Evolutionary conservation across 1,139 yeast genomes (phyloP).

Genomic region (Zygosaccharomyces sapae): DNA sequence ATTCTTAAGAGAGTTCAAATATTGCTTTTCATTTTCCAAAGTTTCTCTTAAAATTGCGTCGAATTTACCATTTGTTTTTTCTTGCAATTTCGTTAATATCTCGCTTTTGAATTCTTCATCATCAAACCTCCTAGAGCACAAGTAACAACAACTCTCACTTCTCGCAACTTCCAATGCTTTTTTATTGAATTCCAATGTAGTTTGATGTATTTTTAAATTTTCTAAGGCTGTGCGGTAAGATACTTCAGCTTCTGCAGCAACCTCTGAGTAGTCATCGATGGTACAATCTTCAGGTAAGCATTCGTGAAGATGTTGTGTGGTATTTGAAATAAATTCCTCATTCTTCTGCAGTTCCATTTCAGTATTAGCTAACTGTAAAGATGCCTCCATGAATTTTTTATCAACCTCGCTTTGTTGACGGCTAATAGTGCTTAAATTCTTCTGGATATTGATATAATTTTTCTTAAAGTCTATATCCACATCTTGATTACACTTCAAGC

Average conservation of each 20-base stretch:
- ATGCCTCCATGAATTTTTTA: slow-evolving; percentile 19
- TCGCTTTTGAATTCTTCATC: slow-evolving; percentile 33
- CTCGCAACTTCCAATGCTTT: slow-evolving; percentile 63
- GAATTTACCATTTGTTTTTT: slow-evolving; percentile 34
- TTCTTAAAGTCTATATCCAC: slow-evolving; percentile 25
- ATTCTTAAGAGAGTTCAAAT: slow-evolving; percentile 37
- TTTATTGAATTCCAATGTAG: slow-evolving; percentile 59
- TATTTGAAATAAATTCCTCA: slow-evolving; percentile 1
- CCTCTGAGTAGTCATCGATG: slow-evolving; percentile 47
- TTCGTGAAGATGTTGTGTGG: slow-evolving; percentile 16
- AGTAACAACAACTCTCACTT: slow-evolving; percentile 51
- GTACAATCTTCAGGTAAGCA: slow-evolving; percentile 43
- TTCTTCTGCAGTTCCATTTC: slow-evolving; percentile 18
- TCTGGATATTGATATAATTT: slow-evolving; percentile 23
- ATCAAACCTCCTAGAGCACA: slow-evolving; percentile 62
- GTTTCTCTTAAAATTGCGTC: slow-evolving; percentile 34
- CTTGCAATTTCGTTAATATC: slow-evolving; percentile 37
- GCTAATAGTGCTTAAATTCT: slow-evolving; percentile 19
- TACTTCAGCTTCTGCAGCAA: slow-evolving; percentile 54
- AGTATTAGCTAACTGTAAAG: slow-evolving; percentile 21
- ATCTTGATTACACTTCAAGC: slow-evolving; percentile 15
- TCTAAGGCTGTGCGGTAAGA: slow-evolving; percentile 58
- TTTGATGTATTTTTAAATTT: slow-evolving; percentile 59
- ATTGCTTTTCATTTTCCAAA: slow-evolving; percentile 42
- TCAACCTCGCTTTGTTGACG: slow-evolving; percentile 15